Conservation (phyloP, 352 stramenopile species). For the Phytophthora tentaculata region DNA sequence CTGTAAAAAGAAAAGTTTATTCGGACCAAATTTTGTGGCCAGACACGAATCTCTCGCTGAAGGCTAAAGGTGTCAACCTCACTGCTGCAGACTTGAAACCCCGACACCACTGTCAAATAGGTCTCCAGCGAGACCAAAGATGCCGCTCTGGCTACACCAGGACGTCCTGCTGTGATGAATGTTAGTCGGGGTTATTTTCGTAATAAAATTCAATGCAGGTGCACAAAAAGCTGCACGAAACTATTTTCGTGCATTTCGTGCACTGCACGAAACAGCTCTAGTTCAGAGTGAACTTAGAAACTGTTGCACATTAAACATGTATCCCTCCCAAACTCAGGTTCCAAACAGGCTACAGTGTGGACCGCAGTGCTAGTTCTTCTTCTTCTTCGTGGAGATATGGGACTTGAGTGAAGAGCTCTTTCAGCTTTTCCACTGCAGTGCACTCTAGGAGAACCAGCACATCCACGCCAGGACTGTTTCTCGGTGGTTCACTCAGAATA, state of each 20-base stretch:
- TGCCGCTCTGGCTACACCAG: neutral
- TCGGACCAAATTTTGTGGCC: neutral
- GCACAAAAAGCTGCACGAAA: no score
- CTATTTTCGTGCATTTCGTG: no score
- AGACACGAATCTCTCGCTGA: neutral
- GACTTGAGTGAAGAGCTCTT: slow-evolving; percentile 17
- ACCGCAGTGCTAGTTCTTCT: neutral
- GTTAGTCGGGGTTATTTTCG: neutral
- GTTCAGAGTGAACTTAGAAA: no score
- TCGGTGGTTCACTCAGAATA: slow-evolving; percentile 49
- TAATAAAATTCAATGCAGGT: neutral
- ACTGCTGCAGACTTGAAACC: neutral
- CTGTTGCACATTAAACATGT: no score
- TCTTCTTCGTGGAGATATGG: slow-evolving; percentile 5
- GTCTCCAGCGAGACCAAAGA: neutral
- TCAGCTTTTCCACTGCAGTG: slow-evolving; percentile 39
- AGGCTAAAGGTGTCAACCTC: no score
- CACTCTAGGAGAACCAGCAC: slow-evolving; percentile 49
- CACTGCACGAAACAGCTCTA: no score
- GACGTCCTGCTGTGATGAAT: neutral
- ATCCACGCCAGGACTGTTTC: slow-evolving; percentile 38
- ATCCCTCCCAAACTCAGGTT: no score
- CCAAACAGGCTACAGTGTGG: slow-evolving; percentile 10
- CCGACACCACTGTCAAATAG: neutral
- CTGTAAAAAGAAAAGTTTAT: neutral